These are phyloP conservation scores for Chiua sp. DNA, from an alignment of 1,284 basidiomycete genomes.

Conservation along the genomic window DNA sequence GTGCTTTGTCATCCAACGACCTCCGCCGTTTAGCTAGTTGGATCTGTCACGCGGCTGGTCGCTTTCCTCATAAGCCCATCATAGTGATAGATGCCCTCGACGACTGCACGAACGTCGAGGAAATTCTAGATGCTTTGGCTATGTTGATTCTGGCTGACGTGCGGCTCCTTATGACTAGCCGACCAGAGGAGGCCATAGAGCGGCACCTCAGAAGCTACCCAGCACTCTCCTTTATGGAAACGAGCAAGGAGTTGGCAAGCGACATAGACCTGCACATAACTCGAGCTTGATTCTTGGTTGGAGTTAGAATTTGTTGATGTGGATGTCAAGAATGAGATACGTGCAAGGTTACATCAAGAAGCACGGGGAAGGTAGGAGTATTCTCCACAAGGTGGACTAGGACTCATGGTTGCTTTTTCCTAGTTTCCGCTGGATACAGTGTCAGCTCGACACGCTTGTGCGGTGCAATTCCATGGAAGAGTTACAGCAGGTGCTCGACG, in stretches of 20 bases:
- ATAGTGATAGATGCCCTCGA: constrained; percentile 1
- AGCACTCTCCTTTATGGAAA: background rate
- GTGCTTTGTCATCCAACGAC: background rate
- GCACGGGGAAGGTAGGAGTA: background rate
- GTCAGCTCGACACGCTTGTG: constrained; percentile 1
- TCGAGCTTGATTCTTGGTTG: background rate
- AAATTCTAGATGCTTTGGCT: background rate
- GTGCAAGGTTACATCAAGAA: background rate
- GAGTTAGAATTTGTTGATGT: background rate
- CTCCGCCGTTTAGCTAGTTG: background rate
- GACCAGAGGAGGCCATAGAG: background rate
- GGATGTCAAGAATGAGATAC: background rate
- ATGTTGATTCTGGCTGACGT: background rate
- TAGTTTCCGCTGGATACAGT: constrained; percentile 1
- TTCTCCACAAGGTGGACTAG: background rate
- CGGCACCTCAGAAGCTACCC: background rate
- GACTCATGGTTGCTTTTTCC: background rate
- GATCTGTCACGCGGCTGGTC: background rate
- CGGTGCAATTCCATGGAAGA: background rate
- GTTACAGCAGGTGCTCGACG: background rate
- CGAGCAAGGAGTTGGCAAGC: background rate
- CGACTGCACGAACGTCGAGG: background rate
- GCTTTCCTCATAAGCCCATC: background rate
- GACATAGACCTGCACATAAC: background rate
- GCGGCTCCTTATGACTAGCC: background rate